Percentiles rank a stretch among this genome's conserved stretches.
These are phyloP conservation scores for Clonostachys chloroleuca DNA, from an alignment of 2,329 filamentous ascomycete genomes.

Conservation along the genomic window DNA sequence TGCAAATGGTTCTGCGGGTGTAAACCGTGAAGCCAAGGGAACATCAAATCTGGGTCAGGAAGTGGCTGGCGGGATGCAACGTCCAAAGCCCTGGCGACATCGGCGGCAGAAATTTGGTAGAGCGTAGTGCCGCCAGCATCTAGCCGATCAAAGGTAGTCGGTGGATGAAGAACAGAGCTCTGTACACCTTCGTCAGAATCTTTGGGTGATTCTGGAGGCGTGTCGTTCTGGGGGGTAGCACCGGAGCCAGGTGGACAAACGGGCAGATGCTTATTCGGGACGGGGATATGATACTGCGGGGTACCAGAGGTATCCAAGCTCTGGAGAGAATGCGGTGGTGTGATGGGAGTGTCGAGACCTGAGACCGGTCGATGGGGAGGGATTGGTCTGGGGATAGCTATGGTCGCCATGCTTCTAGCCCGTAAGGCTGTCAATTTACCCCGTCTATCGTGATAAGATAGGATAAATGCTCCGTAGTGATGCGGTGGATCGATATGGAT, in stretches of 20 bases:
- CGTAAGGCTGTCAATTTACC: no score
- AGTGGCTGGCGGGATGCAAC: conserved; percentile 74
- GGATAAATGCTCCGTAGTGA: no score
- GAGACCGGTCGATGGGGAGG: conserved; percentile 37
- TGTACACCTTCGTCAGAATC: conserved; percentile 49
- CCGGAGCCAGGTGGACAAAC: conserved; percentile 77
- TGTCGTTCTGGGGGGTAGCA: conserved; percentile 46
- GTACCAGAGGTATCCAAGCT: conserved; percentile 11
- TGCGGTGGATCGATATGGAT: no score
- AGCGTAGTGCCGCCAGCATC: conserved; percentile 53
- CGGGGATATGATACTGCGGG: conserved; percentile 28
- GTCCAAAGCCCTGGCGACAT: conserved; percentile 69
- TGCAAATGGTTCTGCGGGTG: conserved; percentile 88
- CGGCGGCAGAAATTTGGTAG: conserved; percentile 67
- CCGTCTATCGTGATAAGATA: no score
- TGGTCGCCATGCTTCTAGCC: conserved; percentile 42
- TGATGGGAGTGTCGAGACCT: conserved; percentile 27
- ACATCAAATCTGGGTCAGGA: conserved; percentile 80
- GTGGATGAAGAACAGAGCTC: conserved; percentile 71
- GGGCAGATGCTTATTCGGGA: conserved; percentile 91
- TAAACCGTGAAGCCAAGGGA: conserved; percentile 93
- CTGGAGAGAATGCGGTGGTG: conserved; percentile 34
- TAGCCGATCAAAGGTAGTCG: conserved; percentile 52
- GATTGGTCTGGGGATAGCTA: conserved; percentile 46
- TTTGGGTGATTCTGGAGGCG: conserved; percentile 63